Base-by-base conservation (phyloP, 192 early-diverging fungal genomes). In the Backusella tuberculispora region DNA sequence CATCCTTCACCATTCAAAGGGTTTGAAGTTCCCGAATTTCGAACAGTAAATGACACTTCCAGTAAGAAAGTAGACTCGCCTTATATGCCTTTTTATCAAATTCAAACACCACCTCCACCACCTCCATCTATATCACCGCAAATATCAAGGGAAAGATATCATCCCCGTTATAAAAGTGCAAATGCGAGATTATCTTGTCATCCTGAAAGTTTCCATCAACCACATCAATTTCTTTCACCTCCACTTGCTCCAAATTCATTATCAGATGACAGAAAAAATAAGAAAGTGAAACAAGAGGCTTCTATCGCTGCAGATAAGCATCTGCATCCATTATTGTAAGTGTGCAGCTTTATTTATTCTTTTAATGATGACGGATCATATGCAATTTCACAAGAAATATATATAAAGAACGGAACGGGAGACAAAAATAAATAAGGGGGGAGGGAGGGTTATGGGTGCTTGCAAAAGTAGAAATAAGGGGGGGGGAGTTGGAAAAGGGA, bases 81-180 rank as follows among this genome's bases (percentile, higher is more conserved):
- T 4, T 60, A 60, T 60, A 26, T 60, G 26, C 21, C 53, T 12
- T 60, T 24, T 10, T 60, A 60, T 13, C 53, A 19, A 24, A 26
- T 60, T 10, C 53, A 60, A 13, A 19, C 66, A n/a, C 12, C 41
- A 67, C 66, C 66, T 4, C 41, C 66, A 19, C 66, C 40, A n/a
- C 65, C 66, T 12, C 8, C 66, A 41, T 38, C 66, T 9, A 9
- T 19, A 41, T 41, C 21, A 43, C 66, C 37, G 4, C 66, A 67
- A 12, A 9, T 38, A 21, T 6, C 66, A 13, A 43, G 45, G 17
- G 68, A 69, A 46, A 69, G 44, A 8, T 69, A 47, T 37, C 68
- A 69, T 17, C 45, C 68, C 9, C 68, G 68, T 14, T 69, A 46
- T 45, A 69, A 69, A 34, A 69, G 68, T 34, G 68, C 68, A 21